Conservation (phyloP, 2,329 filamentous ascomycete genomes). For the Epichloe glyceriae region DNA sequence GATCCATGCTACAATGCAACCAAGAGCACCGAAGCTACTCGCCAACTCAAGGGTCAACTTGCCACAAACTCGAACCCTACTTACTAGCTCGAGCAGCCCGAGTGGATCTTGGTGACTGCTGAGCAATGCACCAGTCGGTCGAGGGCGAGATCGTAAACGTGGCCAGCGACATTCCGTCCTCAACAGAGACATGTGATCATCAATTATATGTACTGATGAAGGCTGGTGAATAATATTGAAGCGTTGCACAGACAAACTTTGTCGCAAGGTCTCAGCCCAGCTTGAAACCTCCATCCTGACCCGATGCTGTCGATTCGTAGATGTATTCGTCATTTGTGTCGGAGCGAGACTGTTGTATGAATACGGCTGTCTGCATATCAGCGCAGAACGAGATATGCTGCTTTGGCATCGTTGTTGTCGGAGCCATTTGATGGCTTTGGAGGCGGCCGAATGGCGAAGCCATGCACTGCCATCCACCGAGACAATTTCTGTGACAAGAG, state of each 20-base stretch:
- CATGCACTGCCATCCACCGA: conserved; percentile 65
- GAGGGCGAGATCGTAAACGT: background rate
- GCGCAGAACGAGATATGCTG: conserved; percentile 4
- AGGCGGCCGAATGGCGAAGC: conserved; percentile 69
- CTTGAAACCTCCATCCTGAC: conserved; percentile 21
- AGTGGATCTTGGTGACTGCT: conserved; percentile 56
- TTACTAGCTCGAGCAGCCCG: conserved; percentile 58
- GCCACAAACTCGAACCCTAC: conserved; percentile 50
- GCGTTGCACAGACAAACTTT: conserved; percentile 23
- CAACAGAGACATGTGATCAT: conserved; percentile 6
- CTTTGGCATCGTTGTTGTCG: conserved; percentile 17
- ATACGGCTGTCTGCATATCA: background rate
- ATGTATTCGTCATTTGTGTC: background rate
- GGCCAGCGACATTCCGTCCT: conserved; percentile 1
- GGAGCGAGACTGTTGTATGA: background rate
- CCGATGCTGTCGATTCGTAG: conserved; percentile 13
- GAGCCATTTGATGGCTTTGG: conserved; percentile 67
- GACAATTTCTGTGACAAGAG: conserved; percentile 62
- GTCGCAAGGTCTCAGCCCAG: conserved; percentile 24
- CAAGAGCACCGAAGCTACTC: conserved; percentile 60
- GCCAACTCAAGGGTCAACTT: conserved; percentile 60
- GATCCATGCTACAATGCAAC: conserved; percentile 56
- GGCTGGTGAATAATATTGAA: conserved; percentile 8
- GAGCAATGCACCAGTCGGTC: background rate
- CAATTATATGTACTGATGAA: background rate